These are phyloP conservation scores for Rhizopogon salebrosus DNA, from an alignment of 768 basidiomycete genomes.

Conservation along the genomic window DNA sequence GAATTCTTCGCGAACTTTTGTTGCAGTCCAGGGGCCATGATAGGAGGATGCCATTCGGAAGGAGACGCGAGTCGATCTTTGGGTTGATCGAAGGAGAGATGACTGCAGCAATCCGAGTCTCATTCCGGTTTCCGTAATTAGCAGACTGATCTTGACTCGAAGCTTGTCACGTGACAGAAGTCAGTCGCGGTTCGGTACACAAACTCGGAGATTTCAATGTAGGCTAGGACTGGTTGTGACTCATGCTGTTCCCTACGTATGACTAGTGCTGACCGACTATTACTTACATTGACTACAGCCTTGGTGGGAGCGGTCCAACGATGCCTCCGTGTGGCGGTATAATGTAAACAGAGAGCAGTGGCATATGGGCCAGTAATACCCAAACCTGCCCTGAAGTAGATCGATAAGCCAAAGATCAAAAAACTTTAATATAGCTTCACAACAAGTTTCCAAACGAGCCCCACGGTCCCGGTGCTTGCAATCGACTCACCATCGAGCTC, in stretches of 20 bases:
- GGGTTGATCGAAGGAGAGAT: slow-evolving; percentile 8
- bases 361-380: not conserved
- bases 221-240: too few relatives aligned
- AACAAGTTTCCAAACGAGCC: slow-evolving; percentile 5
- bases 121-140: slow-evolving; percentile 7
- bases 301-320: too few relatives aligned
- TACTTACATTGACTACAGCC: too few relatives aligned
- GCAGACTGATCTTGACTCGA: slow-evolving; percentile 5
- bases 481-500: slow-evolving; percentile 13
- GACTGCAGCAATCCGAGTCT: slow-evolving; percentile 3
- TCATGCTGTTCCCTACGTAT: too few relatives aligned
- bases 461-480: slow-evolving; percentile 24
- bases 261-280: not conserved
- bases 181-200: not conserved
- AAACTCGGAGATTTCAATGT: not conserved
- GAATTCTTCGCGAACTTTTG: slow-evolving; percentile 80
- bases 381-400: slow-evolving; percentile 39
- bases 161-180: slow-evolving; percentile 1
- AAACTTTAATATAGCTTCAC: not conserved
- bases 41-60: slow-evolving; percentile 26
- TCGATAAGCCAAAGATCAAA: slow-evolving; percentile 34
- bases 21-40: slow-evolving; percentile 66
- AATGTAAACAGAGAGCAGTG: too few relatives aligned
- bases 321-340: too few relatives aligned
- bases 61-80: slow-evolving; percentile 17